A percentile compares a stretch with the other conserved stretches of the same genome.
Evolutionary conservation across 2,329 filamentous ascomycete species (phyloP).

Genomic region (Diplodia seriata): DNA sequence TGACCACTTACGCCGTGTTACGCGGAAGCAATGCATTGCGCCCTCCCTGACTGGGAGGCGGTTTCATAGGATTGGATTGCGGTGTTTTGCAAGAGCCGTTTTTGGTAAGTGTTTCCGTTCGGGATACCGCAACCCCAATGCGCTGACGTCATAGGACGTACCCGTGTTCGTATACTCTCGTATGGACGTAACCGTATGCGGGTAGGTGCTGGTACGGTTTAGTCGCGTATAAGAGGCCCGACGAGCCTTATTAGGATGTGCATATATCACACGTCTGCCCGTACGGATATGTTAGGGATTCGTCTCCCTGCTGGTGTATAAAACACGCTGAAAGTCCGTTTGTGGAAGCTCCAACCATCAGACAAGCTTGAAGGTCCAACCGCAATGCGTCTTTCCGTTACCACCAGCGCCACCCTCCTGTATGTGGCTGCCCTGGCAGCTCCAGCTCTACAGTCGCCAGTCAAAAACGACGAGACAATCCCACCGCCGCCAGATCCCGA

Average conservation of each 20-base stretch:
- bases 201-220: neutral
- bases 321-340: neutral
- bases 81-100: neutral
- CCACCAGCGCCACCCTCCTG: neutral
- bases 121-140: neutral
- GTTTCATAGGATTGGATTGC: neutral
- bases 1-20: no score
- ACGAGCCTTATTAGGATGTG: neutral
- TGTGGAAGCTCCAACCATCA: neutral
- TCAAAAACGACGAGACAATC: neutral
- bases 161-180: neutral
- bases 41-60: neutral
- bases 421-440: constrained; percentile 5
- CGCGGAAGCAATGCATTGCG: no score
- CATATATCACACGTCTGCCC: neutral
- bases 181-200: constrained; percentile 12
- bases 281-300: neutral
- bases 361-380: neutral
- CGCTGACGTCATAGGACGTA: constrained; percentile 9
- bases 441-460: neutral
- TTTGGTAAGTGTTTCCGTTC: neutral
- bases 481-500: constrained; percentile 39
- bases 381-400: neutral
- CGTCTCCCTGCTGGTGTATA: neutral
- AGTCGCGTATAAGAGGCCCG: neutral